These are phyloP conservation scores for Isoetes taiwanensis DNA, from an alignment of 75 land plant genomes.

Conservation along the genomic window DNA sequence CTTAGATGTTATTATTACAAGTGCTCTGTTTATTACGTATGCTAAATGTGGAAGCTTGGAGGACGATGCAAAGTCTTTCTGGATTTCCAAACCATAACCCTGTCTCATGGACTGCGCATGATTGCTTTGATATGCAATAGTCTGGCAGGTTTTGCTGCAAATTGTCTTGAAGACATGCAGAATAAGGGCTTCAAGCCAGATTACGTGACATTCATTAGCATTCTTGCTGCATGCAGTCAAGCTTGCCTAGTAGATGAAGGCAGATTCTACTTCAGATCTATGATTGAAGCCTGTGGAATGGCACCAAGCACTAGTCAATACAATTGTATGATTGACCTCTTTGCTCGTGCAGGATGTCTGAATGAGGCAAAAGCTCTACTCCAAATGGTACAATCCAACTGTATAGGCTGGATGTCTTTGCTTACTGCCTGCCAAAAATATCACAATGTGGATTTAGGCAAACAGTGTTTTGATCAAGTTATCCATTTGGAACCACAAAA, in stretches of 20 bases:
- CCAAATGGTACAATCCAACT: background rate
- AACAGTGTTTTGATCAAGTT: too few species aligned
- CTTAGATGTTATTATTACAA: constrained; percentile 6
- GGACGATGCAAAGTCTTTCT: too few species aligned
- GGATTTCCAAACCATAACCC: too few species aligned
- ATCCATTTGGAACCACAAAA: background rate
- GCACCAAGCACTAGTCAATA: background rate
- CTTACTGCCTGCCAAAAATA: background rate
- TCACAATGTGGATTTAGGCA: background rate
- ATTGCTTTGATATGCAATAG: background rate
- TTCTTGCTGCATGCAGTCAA: constrained; percentile 15
- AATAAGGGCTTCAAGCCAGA: constrained; percentile 23
- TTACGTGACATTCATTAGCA: constrained; percentile 10
- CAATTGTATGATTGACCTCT: background rate
- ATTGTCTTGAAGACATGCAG: constrained; percentile 9
- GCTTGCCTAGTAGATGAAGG: background rate
- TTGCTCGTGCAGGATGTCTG: background rate
- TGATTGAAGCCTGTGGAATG: background rate
- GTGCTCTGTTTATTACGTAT: too few species aligned
- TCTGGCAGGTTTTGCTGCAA: background rate
- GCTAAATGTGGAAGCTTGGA: too few species aligned
- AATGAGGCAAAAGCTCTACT: background rate
- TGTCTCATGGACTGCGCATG: too few species aligned
- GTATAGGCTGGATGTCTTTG: background rate
- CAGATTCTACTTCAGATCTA: background rate